Percentiles rank a stretch among this genome's conserved stretches.
phyloP scores from a whole-genome alignment of 352 stramenopile genomes.

The Pythium oligandrum region DNA sequence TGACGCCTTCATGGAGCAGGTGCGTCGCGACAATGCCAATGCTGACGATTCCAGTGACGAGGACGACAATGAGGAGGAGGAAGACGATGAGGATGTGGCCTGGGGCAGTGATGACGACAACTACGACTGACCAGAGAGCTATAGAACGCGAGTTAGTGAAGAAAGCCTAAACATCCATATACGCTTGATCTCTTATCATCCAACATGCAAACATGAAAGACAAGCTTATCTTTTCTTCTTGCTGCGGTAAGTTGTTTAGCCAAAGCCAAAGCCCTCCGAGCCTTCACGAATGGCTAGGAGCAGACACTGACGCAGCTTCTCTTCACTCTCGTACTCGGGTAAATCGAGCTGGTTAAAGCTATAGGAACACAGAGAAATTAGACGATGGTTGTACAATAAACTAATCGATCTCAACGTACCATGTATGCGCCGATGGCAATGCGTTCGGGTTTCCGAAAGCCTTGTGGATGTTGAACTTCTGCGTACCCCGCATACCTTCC shows the following conservation, averaged over 20 bases:
- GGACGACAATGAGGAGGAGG: conserved; percentile 15
- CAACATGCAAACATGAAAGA: no score
- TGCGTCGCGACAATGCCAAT: conserved; percentile 64
- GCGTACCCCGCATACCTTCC: conserved; percentile 97
- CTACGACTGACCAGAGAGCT: conserved; percentile 16
- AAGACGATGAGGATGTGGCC: conserved; percentile 15
- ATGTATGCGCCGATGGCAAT: conserved; percentile 95
- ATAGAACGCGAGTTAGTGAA: neutral
- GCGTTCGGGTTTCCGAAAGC: conserved; percentile 87
- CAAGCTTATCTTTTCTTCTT: no score
- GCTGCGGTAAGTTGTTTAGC: conserved; percentile 47
- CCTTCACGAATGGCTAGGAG: conserved; percentile 98
- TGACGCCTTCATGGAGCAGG: conserved; percentile 78
- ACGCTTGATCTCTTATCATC: neutral
- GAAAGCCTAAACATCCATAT: conserved; percentile 3
- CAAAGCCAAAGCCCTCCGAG: conserved; percentile 97
- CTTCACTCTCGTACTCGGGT: conserved; percentile 96
- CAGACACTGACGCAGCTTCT: conserved; percentile 96
- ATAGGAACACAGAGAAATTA: conserved; percentile 12
- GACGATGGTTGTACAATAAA: neutral
- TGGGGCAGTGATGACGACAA: conserved; percentile 30
- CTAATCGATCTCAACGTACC: conserved; percentile 37
- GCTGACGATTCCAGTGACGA: conserved; percentile 14
- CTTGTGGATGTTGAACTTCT: conserved; percentile 99
- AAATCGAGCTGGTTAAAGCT: conserved; percentile 99